Percentiles rank a stretch among this genome's conserved stretches.
Evolutionary conservation across 1,284 basidiomycete species (phyloP).

Genomic region (Sutorius eximius): DNA sequence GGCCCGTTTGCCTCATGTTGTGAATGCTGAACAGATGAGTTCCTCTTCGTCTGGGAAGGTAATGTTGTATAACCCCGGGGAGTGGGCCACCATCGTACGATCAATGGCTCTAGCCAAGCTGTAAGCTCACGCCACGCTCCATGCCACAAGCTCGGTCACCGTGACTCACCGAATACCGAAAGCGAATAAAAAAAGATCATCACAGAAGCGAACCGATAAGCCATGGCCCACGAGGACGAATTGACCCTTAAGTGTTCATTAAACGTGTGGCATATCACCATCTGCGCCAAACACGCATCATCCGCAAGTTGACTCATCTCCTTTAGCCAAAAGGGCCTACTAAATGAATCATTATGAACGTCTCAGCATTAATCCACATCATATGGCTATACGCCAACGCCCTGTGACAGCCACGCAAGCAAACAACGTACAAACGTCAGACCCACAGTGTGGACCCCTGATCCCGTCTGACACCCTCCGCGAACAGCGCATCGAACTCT

Average conservation of each 20-base stretch:
- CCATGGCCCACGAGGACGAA: slow-evolving; percentile 18
- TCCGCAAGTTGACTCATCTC: slow-evolving; percentile 2
- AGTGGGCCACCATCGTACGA: not conserved
- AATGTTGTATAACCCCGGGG: not conserved
- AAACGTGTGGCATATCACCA: slow-evolving; percentile 6
- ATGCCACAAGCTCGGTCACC: not conserved
- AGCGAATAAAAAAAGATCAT: not conserved
- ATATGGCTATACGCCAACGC: not conserved
- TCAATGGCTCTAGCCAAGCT: not conserved
- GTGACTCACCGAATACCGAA: not conserved
- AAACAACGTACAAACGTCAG: slow-evolving; percentile 10
- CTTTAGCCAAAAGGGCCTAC: not conserved
- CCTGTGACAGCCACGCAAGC: not conserved
- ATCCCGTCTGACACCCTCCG: slow-evolving; percentile 10
- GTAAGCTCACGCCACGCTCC: not conserved
- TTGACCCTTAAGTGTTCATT: slow-evolving; percentile 1
- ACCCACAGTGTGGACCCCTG: slow-evolving; percentile 15
- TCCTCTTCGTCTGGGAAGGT: not conserved
- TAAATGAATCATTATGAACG: not conserved
- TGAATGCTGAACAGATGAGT: not conserved
- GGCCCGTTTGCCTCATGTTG: slow-evolving; percentile 14
- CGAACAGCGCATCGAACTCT: slow-evolving; percentile 71
- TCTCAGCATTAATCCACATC: slow-evolving; percentile 7
- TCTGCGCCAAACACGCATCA: slow-evolving; percentile 7
- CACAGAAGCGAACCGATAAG: not conserved